Conservation (phyloP, 768 basidiomycete genomes). For the Kockovaella imperatae region DNA sequence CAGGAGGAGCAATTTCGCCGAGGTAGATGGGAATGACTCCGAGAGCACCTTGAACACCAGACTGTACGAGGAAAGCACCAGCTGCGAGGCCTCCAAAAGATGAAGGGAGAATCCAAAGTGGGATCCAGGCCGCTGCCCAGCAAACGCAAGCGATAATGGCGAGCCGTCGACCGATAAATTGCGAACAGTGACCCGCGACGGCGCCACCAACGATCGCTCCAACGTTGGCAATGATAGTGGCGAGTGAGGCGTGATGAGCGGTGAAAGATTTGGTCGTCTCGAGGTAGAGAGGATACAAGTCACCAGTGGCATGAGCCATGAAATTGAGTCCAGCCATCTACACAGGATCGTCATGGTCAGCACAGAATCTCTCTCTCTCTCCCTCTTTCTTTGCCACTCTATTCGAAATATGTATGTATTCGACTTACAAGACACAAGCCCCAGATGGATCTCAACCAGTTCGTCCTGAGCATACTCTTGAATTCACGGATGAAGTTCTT, state of each 20-base stretch:
- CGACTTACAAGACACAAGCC: too few species aligned
- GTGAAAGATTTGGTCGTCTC: constrained; percentile 56
- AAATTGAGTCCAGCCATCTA: constrained; percentile 64
- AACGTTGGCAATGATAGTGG: constrained; percentile 64
- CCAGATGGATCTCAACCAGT: constrained; percentile 70
- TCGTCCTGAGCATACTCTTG: constrained; percentile 63
- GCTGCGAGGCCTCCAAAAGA: too few species aligned
- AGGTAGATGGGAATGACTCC: constrained; percentile 76
- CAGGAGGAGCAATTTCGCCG: constrained; percentile 75
- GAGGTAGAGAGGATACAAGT: constrained; percentile 61
- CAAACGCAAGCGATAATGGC: constrained; percentile 45
- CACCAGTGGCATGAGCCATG: constrained; percentile 53
- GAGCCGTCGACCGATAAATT: constrained; percentile 67
- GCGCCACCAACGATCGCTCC: constrained; percentile 50
- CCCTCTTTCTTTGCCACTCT: too few species aligned
- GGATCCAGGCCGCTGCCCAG: constrained; percentile 29
- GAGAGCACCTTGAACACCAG: too few species aligned
- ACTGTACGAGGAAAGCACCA: too few species aligned
- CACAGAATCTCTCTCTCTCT: too few species aligned
- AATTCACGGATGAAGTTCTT: constrained; percentile 64
- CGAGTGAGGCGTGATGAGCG: constrained; percentile 54
- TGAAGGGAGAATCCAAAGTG: constrained; percentile 67
- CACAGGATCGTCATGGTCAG: too few species aligned
- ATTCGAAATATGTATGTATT: constrained; percentile 43
- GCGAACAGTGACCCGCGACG: constrained; percentile 61